These are phyloP conservation scores for Pilaira anomala DNA, from an alignment of 192 early-diverging fungal genomes.

Conservation along the genomic window DNA sequence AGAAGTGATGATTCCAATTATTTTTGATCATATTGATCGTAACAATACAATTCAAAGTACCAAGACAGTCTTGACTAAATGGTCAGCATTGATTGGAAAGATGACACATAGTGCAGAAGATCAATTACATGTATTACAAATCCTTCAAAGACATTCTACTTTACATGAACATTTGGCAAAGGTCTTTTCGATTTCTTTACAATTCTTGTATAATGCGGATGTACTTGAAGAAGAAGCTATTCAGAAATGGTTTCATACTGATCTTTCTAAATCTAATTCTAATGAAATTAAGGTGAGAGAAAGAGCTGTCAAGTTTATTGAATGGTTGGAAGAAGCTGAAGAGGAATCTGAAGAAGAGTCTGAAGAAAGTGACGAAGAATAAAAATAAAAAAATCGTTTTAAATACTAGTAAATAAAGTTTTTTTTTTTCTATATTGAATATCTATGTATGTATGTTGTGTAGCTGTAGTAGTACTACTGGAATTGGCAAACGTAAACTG, in stretches of 20 bases:
- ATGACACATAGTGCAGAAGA: conserved; percentile 66
- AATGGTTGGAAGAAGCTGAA: conserved; percentile 70
- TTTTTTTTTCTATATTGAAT: too few relatives aligned
- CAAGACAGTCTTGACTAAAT: conserved; percentile 50
- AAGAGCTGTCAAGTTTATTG: conserved; percentile 61
- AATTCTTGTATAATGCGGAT: conserved; percentile 73
- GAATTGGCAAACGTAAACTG: too few relatives aligned
- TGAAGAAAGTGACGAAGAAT: conserved; percentile 30
- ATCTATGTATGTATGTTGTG: too few relatives aligned
- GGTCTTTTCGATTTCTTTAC: conserved; percentile 59
- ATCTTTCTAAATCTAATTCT: conserved; percentile 40
- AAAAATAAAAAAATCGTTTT: background rate
- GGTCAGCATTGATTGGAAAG: conserved; percentile 67
- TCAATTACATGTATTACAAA: conserved; percentile 67
- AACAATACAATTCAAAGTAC: conserved; percentile 41
- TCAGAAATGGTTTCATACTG: conserved; percentile 66
- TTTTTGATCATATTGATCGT: conserved; percentile 63
- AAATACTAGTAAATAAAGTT: too few relatives aligned
- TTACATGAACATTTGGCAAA: conserved; percentile 41
- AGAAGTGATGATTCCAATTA: conserved; percentile 64
- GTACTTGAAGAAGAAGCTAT: conserved; percentile 81
- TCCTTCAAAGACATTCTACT: conserved; percentile 55
- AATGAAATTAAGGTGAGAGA: conserved; percentile 49
- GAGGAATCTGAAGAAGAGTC: conserved; percentile 61
- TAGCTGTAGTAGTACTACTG: too few relatives aligned